Evolutionary conservation across 371 early-diverging fungal genomes (phyloP).

Genomic region (Mortierella sp.): DNA sequence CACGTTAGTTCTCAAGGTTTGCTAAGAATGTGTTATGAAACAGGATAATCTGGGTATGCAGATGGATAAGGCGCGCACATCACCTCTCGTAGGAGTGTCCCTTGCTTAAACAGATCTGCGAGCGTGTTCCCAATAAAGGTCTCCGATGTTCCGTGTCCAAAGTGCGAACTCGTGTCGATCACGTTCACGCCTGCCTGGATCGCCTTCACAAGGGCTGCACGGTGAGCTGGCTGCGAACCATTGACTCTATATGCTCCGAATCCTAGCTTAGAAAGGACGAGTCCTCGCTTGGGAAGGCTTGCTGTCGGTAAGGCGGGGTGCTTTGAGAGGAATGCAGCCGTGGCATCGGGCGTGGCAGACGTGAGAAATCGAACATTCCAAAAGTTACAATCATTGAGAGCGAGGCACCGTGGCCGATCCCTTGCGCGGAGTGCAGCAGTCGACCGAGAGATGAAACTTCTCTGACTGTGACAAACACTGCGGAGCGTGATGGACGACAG

Average conservation of each 20-base stretch:
- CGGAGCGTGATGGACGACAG: constrained; percentile 12
- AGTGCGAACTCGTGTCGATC: constrained; percentile 81
- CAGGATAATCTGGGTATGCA: no score
- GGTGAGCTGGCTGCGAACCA: constrained; percentile 51
- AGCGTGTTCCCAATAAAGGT: constrained; percentile 68
- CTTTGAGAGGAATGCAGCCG: constrained; percentile 35
- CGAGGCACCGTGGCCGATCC: no score
- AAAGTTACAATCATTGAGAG: no score
- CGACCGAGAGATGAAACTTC: not conserved
- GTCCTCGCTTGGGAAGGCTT: constrained; percentile 57
- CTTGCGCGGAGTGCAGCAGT: not conserved
- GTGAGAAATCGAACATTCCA: no score
- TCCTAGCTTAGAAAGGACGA: constrained; percentile 67
- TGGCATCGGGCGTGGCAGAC: constrained; percentile 37
- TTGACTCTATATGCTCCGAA: constrained; percentile 72
- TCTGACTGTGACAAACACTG: constrained; percentile 1
- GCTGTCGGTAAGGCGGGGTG: constrained; percentile 35
- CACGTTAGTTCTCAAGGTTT: no score
- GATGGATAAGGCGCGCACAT: no score
- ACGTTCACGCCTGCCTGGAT: constrained; percentile 74
- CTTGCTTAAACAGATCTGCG: constrained; percentile 53
- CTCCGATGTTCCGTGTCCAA: constrained; percentile 76
- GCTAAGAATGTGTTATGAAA: no score
- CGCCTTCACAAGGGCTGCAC: constrained; percentile 66
- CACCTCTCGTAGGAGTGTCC: constrained; percentile 62